Evolutionary conservation across 805 yeast genomes (phyloP).

Genomic region (Starmera caribaea): DNA sequence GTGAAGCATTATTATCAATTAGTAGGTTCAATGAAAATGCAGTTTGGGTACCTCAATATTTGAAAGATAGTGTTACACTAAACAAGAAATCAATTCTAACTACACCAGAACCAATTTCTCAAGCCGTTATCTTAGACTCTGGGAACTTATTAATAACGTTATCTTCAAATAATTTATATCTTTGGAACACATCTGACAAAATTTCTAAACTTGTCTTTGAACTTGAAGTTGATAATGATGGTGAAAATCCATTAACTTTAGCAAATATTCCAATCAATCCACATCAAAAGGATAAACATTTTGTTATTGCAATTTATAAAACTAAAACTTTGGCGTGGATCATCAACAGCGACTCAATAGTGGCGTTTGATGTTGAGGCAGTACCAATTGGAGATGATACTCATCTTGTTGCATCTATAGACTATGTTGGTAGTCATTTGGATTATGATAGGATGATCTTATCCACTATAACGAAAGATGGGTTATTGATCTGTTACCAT

Average conservation of each 20-base stretch:
- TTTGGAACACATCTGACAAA: constrained; percentile 49
- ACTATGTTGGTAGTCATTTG: constrained; percentile 44
- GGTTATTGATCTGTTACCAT: constrained; percentile 39
- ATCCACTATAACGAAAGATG: constrained; percentile 45
- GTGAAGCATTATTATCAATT: constrained; percentile 46
- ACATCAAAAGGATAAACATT: constrained; percentile 27
- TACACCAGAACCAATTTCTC: constrained; percentile 37
- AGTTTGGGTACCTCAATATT: constrained; percentile 43
- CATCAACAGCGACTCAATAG: constrained; percentile 14
- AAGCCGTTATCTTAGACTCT: constrained; percentile 38
- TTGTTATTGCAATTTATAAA: constrained; percentile 41
- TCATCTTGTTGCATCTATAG: constrained; percentile 45
- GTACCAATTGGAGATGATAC: constrained; percentile 28
- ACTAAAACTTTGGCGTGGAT: constrained; percentile 34
- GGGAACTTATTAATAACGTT: constrained; percentile 38
- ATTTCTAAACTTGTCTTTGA: constrained; percentile 13
- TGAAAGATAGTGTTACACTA: constrained; percentile 25
- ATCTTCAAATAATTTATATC: constrained; percentile 33
- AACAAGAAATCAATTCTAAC: constrained; percentile 28
- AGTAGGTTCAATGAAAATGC: constrained; percentile 55
- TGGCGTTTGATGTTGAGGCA: constrained; percentile 24
- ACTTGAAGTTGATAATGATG: constrained; percentile 9
- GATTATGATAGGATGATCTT: constrained; percentile 34
- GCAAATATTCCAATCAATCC: constrained; percentile 25
- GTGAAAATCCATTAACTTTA: constrained; percentile 18